Conservation (phyloP, 1,284 basidiomycete species). For the Trichosporon inkin region DNA sequence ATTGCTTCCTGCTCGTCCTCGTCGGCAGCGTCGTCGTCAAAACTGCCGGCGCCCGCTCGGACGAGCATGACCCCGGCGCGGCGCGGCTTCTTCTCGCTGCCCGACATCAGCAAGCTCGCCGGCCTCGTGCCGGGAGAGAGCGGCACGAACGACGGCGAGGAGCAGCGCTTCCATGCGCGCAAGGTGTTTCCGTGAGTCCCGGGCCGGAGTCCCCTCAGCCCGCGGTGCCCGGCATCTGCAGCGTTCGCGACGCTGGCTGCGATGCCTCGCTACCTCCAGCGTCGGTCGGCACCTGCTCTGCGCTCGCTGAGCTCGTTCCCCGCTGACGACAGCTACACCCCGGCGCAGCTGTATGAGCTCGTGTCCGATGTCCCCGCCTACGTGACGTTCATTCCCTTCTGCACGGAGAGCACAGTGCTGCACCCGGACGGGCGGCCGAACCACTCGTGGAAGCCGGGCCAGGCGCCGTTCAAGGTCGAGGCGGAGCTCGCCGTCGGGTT, state of each 20-base stretch:
- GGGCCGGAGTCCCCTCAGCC: too few species aligned
- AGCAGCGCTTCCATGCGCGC: slow-evolving; percentile 55
- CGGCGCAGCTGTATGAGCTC: slow-evolving; percentile 72
- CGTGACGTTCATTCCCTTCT: slow-evolving; percentile 83
- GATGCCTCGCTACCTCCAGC: too few species aligned
- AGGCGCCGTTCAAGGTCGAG: slow-evolving; percentile 59
- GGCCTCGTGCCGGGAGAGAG: slow-evolving; percentile 20
- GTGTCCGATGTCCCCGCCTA: slow-evolving; percentile 87
- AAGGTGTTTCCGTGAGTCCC: slow-evolving; percentile 71
- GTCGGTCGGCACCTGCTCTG: too few species aligned
- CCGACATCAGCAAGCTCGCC: slow-evolving; percentile 46
- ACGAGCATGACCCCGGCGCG: background rate
- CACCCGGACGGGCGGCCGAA: slow-evolving; percentile 27
- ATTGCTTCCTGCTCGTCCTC: background rate
- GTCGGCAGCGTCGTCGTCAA: background rate
- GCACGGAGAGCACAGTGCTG: slow-evolving; percentile 69
- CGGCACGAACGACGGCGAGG: slow-evolving; percentile 28
- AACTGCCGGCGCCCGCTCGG: background rate
- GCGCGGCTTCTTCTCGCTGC: slow-evolving; percentile 47
- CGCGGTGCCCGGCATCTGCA: too few species aligned
- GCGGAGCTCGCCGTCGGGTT: slow-evolving; percentile 88
- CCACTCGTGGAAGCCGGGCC: slow-evolving; percentile 37
- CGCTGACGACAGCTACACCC: slow-evolving; percentile 58
- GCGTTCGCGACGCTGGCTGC: too few species aligned
- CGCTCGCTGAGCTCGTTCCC: background rate